Evolutionary conservation across 352 stramenopile species (phyloP).

Genomic region (Pilasporangium apinafurcum): DNA sequence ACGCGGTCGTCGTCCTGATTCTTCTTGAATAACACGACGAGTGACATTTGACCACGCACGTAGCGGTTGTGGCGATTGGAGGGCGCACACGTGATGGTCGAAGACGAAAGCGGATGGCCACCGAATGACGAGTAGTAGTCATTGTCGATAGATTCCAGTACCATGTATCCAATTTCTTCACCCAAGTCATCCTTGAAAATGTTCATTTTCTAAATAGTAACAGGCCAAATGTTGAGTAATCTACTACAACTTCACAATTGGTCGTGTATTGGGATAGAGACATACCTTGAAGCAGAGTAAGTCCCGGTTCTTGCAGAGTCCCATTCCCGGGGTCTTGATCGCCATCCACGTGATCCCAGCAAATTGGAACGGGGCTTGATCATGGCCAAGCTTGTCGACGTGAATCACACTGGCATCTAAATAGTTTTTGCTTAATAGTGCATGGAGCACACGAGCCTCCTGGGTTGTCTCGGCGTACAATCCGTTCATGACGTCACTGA

Average conservation of each 20-base stretch:
- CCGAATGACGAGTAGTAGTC: too few relatives aligned
- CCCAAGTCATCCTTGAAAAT: slow-evolving; percentile 41
- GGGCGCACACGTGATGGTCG: slow-evolving; percentile 15
- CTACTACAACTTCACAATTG: too few relatives aligned
- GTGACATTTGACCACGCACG: slow-evolving; percentile 57
- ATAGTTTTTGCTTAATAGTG: slow-evolving; percentile 47
- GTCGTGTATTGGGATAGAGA: too few relatives aligned
- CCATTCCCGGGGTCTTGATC: slow-evolving; percentile 41
- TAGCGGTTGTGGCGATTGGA: slow-evolving; percentile 13
- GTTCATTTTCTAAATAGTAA: slow-evolving; percentile 49
- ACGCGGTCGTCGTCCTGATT: slow-evolving; percentile 54
- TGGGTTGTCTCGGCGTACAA: slow-evolving; percentile 69
- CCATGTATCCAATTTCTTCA: slow-evolving; percentile 63
- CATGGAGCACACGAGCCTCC: slow-evolving; percentile 54
- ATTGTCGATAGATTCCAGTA: slow-evolving; percentile 70
- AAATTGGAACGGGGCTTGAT: slow-evolving; percentile 63
- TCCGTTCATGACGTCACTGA: slow-evolving; percentile 70
- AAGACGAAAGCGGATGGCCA: too few relatives aligned
- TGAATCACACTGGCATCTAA: slow-evolving; percentile 57
- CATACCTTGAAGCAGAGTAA: slow-evolving; percentile 66
- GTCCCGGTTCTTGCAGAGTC: slow-evolving; percentile 58
- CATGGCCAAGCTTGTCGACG: slow-evolving; percentile 54
- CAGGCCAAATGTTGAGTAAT: background rate
- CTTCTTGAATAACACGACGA: slow-evolving; percentile 57
- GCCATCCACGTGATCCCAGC: slow-evolving; percentile 68